These are phyloP conservation scores for Apium graveolens DNA, from an alignment of 129 eudicot species.

Conservation along the genomic window DNA sequence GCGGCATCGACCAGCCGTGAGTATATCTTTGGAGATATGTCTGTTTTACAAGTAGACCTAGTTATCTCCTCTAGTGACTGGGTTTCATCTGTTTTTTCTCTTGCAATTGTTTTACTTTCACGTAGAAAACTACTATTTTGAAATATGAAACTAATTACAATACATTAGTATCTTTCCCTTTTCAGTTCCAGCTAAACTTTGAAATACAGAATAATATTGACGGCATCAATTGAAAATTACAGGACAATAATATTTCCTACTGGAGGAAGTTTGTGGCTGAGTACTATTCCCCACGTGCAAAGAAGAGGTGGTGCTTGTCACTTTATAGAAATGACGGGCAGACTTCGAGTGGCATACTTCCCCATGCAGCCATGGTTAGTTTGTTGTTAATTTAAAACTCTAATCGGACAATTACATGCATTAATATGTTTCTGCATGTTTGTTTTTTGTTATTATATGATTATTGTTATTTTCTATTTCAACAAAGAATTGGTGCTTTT, in stretches of 20 bases:
- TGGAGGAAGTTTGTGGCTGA: constrained; percentile 93
- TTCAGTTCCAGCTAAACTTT: neutral
- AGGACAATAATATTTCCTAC: constrained; percentile 86
- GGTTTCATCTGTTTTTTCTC: neutral
- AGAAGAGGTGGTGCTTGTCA: constrained; percentile 96
- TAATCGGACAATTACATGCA: neutral
- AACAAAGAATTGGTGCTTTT: neutral
- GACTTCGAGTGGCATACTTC: constrained; percentile 81
- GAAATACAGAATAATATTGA: neutral
- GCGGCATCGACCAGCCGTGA: constrained; percentile 78
- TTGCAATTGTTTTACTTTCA: neutral
- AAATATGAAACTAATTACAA: neutral
- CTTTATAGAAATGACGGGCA: constrained; percentile 81
- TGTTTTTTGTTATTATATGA: neutral
- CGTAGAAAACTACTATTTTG: neutral
- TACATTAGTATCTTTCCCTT: neutral
- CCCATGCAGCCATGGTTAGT: constrained; percentile 82
- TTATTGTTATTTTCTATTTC: neutral
- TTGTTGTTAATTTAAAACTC: neutral
- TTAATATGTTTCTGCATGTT: neutral
- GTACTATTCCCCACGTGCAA: constrained; percentile 94
- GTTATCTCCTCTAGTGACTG: neutral
- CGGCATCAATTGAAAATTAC: neutral
- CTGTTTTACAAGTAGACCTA: neutral
- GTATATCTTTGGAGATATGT: constrained; percentile 18